Evolutionary conservation across 2,329 filamentous ascomycete genomes (phyloP).

Genomic region (Akanthomyces dipterigenus): DNA sequence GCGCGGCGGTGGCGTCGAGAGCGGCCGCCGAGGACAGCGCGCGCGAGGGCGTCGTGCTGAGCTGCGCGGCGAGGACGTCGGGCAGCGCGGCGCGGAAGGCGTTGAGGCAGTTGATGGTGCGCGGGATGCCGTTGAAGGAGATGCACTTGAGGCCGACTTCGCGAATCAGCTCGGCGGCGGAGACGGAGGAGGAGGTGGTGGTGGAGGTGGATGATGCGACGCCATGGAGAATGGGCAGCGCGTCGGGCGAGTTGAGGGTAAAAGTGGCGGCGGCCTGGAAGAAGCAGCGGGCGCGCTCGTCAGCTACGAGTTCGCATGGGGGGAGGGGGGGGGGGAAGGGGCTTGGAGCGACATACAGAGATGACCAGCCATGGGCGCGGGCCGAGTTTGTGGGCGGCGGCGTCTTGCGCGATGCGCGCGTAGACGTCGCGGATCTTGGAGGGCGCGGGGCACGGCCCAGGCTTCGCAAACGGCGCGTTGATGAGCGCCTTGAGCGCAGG

Average conservation of each 20-base stretch:
- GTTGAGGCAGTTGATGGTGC: slow-evolving; percentile 75
- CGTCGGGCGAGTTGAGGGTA: slow-evolving; percentile 79
- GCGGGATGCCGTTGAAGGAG: slow-evolving; percentile 74
- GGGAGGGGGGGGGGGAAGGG: too few species aligned
- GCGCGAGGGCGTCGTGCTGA: slow-evolving; percentile 54
- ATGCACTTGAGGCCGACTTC: slow-evolving; percentile 73
- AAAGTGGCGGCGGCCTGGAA: slow-evolving; percentile 71
- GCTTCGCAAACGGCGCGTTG: slow-evolving; percentile 60
- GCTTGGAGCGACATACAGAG: slow-evolving; percentile 39
- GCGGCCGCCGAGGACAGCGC: slow-evolving; percentile 42
- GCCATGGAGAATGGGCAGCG: slow-evolving; percentile 57
- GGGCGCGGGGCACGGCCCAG: slow-evolving; percentile 59
- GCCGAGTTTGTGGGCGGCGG: slow-evolving; percentile 54
- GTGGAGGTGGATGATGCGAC: too few species aligned
- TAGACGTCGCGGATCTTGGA: slow-evolving; percentile 56
- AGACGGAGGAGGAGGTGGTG: slow-evolving; percentile 34
- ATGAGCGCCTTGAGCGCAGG: slow-evolving; percentile 66
- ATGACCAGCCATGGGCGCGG: slow-evolving; percentile 59
- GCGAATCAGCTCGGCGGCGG: slow-evolving; percentile 64
- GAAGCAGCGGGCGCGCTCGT: background rate
- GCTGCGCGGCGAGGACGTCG: slow-evolving; percentile 39
- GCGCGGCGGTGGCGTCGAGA: slow-evolving; percentile 44
- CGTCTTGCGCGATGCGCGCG: slow-evolving; percentile 56
- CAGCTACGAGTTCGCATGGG: background rate
- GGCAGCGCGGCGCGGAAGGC: slow-evolving; percentile 62